Evolutionary conservation across 1,284 basidiomycete genomes (phyloP).

Genomic region (Malassezia equina): DNA sequence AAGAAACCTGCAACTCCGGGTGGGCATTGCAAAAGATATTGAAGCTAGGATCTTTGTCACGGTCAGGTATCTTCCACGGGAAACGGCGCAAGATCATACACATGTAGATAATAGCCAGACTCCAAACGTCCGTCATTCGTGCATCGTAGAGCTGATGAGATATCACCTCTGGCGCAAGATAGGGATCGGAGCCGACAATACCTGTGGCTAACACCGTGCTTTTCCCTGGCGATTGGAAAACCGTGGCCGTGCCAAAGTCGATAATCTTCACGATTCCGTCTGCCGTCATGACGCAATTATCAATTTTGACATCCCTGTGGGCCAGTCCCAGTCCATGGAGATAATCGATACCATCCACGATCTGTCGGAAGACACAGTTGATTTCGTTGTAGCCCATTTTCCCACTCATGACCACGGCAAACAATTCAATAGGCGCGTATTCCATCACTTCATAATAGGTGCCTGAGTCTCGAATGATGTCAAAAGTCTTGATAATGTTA

Average conservation of each 20-base stretch:
- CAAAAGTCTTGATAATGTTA: constrained; percentile 96
- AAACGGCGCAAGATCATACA: constrained; percentile 97
- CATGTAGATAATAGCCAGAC: constrained; percentile 94
- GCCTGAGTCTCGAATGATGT: constrained; percentile 94
- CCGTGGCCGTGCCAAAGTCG: constrained; percentile 97
- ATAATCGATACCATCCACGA: constrained; percentile 95
- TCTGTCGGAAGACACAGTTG: constrained; percentile 97
- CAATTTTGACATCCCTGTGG: constrained; percentile 95
- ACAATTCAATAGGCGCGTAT: constrained; percentile 95
- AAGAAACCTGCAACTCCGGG: constrained; percentile 61
- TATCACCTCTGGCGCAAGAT: constrained; percentile 95
- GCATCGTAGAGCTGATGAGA: constrained; percentile 73
- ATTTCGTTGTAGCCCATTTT: constrained; percentile 97
- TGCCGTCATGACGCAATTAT: constrained; percentile 97
- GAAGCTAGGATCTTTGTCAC: constrained; percentile 83
- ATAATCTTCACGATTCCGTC: constrained; percentile 95
- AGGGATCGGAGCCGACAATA: constrained; percentile 93
- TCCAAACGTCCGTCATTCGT: constrained; percentile 95
- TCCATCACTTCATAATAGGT: constrained; percentile 84
- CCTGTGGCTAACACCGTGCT: constrained; percentile 59
- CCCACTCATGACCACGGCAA: constrained; percentile 98
- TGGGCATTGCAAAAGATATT: constrained; percentile 82
- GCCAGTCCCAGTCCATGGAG: constrained; percentile 94
- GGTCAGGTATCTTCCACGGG: constrained; percentile 97
- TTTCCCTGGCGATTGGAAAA: constrained; percentile 89